Evolutionary conservation across 352 stramenopile genomes (phyloP), one percentile per base, ranked within the genome.

Genomic region (Globisporangium barbulae): DNA sequence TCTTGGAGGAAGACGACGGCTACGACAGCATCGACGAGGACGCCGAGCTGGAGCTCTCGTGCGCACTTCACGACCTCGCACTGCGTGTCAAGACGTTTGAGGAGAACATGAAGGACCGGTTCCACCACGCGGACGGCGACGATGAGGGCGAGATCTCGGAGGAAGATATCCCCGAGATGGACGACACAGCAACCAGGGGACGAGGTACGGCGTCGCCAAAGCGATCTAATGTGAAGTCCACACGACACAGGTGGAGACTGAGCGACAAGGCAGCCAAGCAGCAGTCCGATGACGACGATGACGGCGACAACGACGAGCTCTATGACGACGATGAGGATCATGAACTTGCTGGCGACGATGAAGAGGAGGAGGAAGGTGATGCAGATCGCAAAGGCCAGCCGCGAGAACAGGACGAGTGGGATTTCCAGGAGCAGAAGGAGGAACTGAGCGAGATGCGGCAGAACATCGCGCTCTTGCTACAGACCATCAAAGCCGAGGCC

Each of bases 11-110:
- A 50, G 76, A 83, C 50, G 78, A 84, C 61, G 76, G 78, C 45
- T 72, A 82, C 39, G 81, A 85, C 55, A 88, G 77, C 48, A 75
- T 93, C 21, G 81, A 79, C 56, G 81, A 93, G 67, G 84, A 93
- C 53, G 78, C 81, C 3, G 81, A 91, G 71, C 74, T 91, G 8
- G 80, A 91, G 65, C 72, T 91, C 25, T 91, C 84, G 6, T 93
- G 84, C 39, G 81, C 81, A 47, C 65, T 93, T 48, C 80, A 93
- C 37, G 82, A 90, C 64, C 65, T 93, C 42, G 76, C 81, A 3
- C 54, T 81, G 48, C 76, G 72, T 10, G 80, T 90, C 45, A 90
- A 90, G 67, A 76, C 58, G 6, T 91, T 93, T 41, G 79, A 88
- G 62, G 79, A 74, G 52, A 86, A 85, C 47, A 92, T 92, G 81